These are phyloP conservation scores for Podospora appendiculata DNA, from an alignment of 495 filamentous ascomycete genomes.

Conservation along the genomic window DNA sequence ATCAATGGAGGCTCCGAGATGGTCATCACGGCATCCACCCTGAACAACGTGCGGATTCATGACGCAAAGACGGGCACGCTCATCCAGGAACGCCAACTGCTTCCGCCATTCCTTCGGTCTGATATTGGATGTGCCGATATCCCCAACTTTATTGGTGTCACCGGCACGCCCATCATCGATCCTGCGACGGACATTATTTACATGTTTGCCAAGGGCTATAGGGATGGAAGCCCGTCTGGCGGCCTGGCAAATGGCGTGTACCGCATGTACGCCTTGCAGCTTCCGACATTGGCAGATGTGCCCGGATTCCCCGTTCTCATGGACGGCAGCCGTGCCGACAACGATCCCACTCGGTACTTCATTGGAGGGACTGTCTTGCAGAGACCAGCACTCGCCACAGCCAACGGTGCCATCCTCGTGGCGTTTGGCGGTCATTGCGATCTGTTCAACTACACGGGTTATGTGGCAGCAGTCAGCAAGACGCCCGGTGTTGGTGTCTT, in stretches of 20 bases:
- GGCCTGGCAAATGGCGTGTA: slow-evolving; percentile 24
- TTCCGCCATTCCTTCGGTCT: slow-evolving; percentile 22
- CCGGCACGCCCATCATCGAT: slow-evolving; percentile 30
- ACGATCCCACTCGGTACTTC: slow-evolving; percentile 32
- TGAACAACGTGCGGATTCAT: slow-evolving; percentile 16
- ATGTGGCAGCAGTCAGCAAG: slow-evolving; percentile 27
- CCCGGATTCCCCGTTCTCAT: slow-evolving; percentile 30
- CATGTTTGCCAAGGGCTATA: slow-evolving; percentile 34
- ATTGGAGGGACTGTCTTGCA: slow-evolving; percentile 36
- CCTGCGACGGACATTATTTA: slow-evolving; percentile 28
- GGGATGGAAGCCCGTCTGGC: slow-evolving; percentile 16
- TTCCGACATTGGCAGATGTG: slow-evolving; percentile 25
- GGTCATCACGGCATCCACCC: slow-evolving; percentile 33
- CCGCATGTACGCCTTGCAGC: slow-evolving; percentile 29
- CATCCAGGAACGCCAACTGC: slow-evolving; percentile 10
- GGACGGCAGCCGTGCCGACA: slow-evolving; percentile 32
- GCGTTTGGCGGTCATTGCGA: slow-evolving; percentile 42
- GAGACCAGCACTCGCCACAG: slow-evolving; percentile 25
- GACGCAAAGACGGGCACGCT: slow-evolving; percentile 4
- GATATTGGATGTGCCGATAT: slow-evolving; percentile 36
- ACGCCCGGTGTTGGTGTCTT: slow-evolving; percentile 18
- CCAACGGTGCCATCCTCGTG: slow-evolving; percentile 24
- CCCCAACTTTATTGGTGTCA: slow-evolving; percentile 27
- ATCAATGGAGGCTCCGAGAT: slow-evolving; percentile 24
- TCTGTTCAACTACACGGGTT: slow-evolving; percentile 39